Evolutionary conservation across 129 eudicot genomes (phyloP).

Genomic region (Chrysanthemum seticuspe): DNA sequence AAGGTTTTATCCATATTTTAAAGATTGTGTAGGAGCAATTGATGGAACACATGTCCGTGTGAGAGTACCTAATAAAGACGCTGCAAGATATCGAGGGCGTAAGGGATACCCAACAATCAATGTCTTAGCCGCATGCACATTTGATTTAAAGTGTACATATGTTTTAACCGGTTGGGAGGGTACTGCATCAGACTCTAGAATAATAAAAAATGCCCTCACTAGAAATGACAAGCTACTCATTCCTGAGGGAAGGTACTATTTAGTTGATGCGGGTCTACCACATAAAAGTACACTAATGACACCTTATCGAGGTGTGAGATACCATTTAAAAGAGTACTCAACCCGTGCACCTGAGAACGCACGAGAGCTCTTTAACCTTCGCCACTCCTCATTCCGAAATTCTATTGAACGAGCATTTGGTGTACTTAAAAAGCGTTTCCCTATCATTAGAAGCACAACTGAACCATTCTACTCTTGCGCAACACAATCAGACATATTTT

Average conservation of each 20-base stretch:
- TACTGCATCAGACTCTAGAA: too few relatives aligned
- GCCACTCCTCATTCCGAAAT: background rate
- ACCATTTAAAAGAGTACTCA: slow-evolving; percentile 12
- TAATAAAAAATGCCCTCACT: background rate
- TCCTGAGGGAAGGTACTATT: too few relatives aligned
- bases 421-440: slow-evolving; percentile 13
- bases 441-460: background rate
- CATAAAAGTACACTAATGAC: background rate
- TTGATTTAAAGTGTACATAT: background rate
- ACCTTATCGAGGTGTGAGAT: background rate
- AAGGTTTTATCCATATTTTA: too few relatives aligned
- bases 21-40: too few relatives aligned
- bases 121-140: background rate
- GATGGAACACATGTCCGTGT: too few relatives aligned
- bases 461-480: too few relatives aligned
- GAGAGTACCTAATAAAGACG: too few relatives aligned
- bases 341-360: background rate
- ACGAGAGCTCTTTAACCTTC: slow-evolving; percentile 13
- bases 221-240: slow-evolving; percentile 1
- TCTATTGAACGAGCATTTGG: background rate
- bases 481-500: too few relatives aligned
- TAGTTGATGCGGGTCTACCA: too few relatives aligned
- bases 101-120: background rate
- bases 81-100: background rate
- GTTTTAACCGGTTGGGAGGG: too few relatives aligned